Evolutionary conservation across 2,329 filamentous ascomycete species (phyloP), one percentile per base, ranked within the genome.

Genomic region (Diaporthe ilicicola): DNA sequence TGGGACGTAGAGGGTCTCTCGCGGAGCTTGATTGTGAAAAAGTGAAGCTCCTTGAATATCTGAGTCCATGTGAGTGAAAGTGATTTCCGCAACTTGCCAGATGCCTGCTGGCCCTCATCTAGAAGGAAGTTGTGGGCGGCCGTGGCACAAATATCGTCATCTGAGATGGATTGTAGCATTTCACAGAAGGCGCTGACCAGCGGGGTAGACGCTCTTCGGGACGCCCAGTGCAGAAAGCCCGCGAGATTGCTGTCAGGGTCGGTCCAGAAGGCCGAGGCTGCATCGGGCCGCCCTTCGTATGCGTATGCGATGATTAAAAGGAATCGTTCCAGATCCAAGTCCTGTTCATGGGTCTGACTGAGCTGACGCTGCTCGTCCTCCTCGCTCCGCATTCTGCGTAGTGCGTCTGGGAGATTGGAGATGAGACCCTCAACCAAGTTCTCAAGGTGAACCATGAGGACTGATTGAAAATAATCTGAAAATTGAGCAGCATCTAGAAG

Each of bases 141-240:
- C 67, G 92, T 91, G 34, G 96, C 95, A 76, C 94, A 96, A 67
- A 93, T 89, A 67, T 94, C 90, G 66, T 94, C 94, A 65, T 92
- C 91, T 0, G 96, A 94, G 59, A 99, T 91, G 1, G 95, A 92
- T 77, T 94, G 93, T 19, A 99, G 85, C 91, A 99, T 95, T 79
- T 98, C 95, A 80, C 96, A 99, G 76, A 98, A 99, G 15, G 95
- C 95, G 73, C 94, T 96, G 71, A 97, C 95, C 29, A 97, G 88
- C n/a, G 96, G 96, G 0, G 97, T 98, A 0, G 97, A 97, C 72
- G 97, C 94, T 76, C 96, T 89, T 75, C 94, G 92, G 4, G 96
- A 97, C n/a, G 95, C 93, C 96, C 96, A 99, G 74, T 97, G 93
- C 79, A 99, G 87, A 79, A 99, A 99, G 0, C 96, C 96, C 73